Evolutionary conservation across 129 eudicot genomes (phyloP).

Genomic region (Dittrichia graveolens): DNA sequence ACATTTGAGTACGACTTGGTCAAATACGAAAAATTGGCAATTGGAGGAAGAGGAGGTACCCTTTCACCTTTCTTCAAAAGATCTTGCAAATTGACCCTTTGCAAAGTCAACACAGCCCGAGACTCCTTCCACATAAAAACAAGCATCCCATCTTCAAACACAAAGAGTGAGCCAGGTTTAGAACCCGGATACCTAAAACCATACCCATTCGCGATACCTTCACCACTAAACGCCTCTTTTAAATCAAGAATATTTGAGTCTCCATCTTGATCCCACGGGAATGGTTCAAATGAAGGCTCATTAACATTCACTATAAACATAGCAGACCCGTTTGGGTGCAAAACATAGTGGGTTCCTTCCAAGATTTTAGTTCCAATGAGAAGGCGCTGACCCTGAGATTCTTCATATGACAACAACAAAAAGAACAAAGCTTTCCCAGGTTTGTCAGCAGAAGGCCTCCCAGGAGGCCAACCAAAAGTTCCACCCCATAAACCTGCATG

Average conservation of each 20-base stretch:
- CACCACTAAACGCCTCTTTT: conserved; percentile 64
- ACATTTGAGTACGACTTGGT: conserved; percentile 94
- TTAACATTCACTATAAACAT: conserved; percentile 78
- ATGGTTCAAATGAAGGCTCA: conserved; percentile 66
- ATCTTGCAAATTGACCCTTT: conserved; percentile 71
- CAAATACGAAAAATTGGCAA: conserved; percentile 78
- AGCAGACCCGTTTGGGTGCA: conserved; percentile 98
- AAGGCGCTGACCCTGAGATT: conserved; percentile 57
- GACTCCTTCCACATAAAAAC: conserved; percentile 93
- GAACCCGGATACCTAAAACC: conserved; percentile 97
- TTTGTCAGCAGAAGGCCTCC: conserved; percentile 75
- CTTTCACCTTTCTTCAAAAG: conserved; percentile 85
- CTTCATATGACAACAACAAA: conserved; percentile 74
- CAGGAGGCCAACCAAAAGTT: conserved; percentile 95
- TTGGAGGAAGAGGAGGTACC: conserved; percentile 81
- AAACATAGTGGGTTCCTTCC: conserved; percentile 92
- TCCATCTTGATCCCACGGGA: conserved; percentile 75
- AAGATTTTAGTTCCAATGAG: conserved; percentile 83
- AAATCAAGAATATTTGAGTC: conserved; percentile 53
- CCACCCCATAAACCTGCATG: conserved; percentile 91
- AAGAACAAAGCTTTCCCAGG: conserved; percentile 92
- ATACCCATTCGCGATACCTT: conserved; percentile 92
- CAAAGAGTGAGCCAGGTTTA: conserved; percentile 86
- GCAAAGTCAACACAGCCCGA: conserved; percentile 70
- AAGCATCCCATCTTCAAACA: conserved; percentile 63